phyloP scores from a whole-genome alignment of 768 basidiomycete genomes.

The Crucibulum laeve region DNA sequence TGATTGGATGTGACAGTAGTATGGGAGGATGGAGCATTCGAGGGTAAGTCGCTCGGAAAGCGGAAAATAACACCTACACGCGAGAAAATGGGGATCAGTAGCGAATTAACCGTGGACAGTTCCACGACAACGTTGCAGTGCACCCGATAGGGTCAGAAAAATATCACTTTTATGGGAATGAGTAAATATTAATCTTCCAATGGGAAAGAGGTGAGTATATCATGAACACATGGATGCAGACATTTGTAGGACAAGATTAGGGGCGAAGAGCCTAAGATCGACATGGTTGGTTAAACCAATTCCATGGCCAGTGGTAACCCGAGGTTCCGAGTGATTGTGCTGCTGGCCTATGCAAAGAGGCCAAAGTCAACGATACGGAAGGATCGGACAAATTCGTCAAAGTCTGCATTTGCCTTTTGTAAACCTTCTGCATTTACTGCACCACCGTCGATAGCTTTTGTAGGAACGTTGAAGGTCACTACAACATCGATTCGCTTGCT shows the following conservation, averaged over 20 bases:
- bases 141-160: conserved; percentile 11
- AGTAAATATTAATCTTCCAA: no score
- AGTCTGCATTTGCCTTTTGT: conserved; percentile 38
- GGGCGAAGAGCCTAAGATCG: not conserved
- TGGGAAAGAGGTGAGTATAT: conserved; percentile 3
- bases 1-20: not conserved
- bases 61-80: not conserved
- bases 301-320: no score
- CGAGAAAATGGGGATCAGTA: not conserved
- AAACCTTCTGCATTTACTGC: conserved; percentile 34
- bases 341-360: conserved; percentile 72
- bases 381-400: conserved; percentile 50
- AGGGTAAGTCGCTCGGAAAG: not conserved
- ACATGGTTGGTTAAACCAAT: no score
- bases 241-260: not conserved
- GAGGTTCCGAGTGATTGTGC: no score
- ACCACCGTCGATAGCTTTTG: conserved; percentile 38
- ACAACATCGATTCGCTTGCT: conserved; percentile 76
- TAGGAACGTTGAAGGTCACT: conserved; percentile 79
- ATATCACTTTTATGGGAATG: not conserved
- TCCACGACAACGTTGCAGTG: not conserved
- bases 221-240: no score
- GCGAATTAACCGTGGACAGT: conserved; percentile 1
- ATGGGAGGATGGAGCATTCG: not conserved
- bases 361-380: conserved; percentile 63